Percentiles rank a stretch among this genome's conserved stretches.
Evolutionary conservation across 306 rosid species (phyloP).

Genomic region (Oxytropis ochrocephala): DNA sequence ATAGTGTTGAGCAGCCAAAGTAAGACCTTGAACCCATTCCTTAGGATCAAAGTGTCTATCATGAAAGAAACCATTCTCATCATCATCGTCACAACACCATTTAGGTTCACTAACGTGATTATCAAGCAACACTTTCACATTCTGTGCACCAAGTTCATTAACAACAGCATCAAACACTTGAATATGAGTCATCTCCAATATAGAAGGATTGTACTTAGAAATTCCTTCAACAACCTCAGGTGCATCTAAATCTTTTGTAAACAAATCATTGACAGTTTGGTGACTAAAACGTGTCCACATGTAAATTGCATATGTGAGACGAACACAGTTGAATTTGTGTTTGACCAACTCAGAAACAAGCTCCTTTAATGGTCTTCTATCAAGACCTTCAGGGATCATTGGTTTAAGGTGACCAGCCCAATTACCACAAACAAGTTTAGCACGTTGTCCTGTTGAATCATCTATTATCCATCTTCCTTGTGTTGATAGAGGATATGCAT

Average conservation of each 20-base stretch:
- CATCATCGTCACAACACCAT: conserved; percentile 49
- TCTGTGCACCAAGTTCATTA: conserved; percentile 25
- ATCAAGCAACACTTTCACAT: conserved; percentile 38
- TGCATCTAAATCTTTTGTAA: neutral
- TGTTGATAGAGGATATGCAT: conserved; percentile 39
- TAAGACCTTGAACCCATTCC: conserved; percentile 49
- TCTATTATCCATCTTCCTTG: conserved; percentile 40
- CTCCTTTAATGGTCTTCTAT: conserved; percentile 29
- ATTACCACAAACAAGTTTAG: conserved; percentile 36
- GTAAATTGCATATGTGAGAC: conserved; percentile 39
- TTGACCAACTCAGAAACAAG: conserved; percentile 7
- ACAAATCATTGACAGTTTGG: neutral
- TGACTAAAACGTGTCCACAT: conserved; percentile 39
- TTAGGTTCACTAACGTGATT: conserved; percentile 52
- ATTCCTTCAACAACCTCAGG: conserved; percentile 19
- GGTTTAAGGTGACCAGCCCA: conserved; percentile 23
- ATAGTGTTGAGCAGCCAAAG: conserved; percentile 30
- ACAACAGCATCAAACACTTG: conserved; percentile 27
- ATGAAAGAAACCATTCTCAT: conserved; percentile 50
- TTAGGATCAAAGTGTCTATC: conserved; percentile 43
- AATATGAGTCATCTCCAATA: conserved; percentile 30
- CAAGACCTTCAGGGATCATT: conserved; percentile 52
- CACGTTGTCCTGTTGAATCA: conserved; percentile 22
- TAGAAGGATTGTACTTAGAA: conserved; percentile 18
- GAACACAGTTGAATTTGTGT: conserved; percentile 33